Percentiles rank a stretch among this genome's conserved stretches.
These are phyloP conservation scores for Naegleria gruberi DNA, from an alignment of 208 protist genomes.

Conservation along the genomic window DNA sequence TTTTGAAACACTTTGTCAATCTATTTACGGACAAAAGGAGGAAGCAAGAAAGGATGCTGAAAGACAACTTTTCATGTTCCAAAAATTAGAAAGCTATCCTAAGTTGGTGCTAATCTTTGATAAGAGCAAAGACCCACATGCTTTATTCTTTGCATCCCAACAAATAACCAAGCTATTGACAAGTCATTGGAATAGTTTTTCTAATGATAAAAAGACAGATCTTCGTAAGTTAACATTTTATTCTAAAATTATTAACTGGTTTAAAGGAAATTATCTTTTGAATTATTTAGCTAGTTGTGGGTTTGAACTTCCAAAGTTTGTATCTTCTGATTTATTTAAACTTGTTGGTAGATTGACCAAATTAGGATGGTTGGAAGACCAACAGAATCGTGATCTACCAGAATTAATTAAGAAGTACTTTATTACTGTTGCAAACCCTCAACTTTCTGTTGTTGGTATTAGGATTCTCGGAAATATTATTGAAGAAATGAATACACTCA, in stretches of 20 bases:
- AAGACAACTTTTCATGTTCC: background rate
- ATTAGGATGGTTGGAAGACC: slow-evolving; percentile 36
- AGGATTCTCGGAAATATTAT: slow-evolving; percentile 30
- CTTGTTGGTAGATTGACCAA: slow-evolving; percentile 33
- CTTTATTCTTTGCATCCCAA: slow-evolving; percentile 22
- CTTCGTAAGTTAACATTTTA: slow-evolving; percentile 28
- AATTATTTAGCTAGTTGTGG: background rate
- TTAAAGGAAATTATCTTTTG: slow-evolving; percentile 15
- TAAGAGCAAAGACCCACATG: slow-evolving; percentile 13
- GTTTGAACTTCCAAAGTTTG: background rate
- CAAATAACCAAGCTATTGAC: slow-evolving; percentile 27
- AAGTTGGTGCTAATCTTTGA: slow-evolving; percentile 22
- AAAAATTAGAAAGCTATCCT: slow-evolving; percentile 6
- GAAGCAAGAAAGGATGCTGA: slow-evolving; percentile 8
- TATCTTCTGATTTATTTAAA: background rate
- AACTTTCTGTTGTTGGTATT: slow-evolving; percentile 8
- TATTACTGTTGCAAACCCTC: background rate
- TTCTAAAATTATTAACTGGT: slow-evolving; percentile 20
- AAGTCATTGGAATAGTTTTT: slow-evolving; percentile 34
- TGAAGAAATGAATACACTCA: slow-evolving; percentile 30
- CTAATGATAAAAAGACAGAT: background rate
- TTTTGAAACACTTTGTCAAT: background rate
- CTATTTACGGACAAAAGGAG: background rate
- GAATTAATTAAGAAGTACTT: slow-evolving; percentile 35
- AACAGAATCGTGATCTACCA: slow-evolving; percentile 26